Base-by-base conservation (phyloP, 345 rosid genomes). In the Linum trigynum region DNA sequence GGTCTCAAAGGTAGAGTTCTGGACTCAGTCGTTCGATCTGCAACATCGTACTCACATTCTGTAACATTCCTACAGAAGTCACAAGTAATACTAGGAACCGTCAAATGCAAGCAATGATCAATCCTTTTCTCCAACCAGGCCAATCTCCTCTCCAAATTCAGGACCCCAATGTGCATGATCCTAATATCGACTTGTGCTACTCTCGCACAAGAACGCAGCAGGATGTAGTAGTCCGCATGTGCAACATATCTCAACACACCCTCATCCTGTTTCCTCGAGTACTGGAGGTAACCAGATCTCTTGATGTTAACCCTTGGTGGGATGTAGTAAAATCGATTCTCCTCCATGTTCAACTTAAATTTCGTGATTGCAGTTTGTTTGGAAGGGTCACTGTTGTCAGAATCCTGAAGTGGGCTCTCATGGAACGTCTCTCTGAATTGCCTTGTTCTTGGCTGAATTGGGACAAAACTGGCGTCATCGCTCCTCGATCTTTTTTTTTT, bases 201-300 rank as follows among this genome's bases (percentile, higher is more conserved):
- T 63, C 61, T 71, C n/a, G 90, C 94, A 66, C 91, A 90, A 58
- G 81, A 80, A n/a, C 84, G 82, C 63, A 87, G 85, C 57, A 88
- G 68, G 56, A 90, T 83, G 77, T 86, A 90, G 69, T 92, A 88
- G 78, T 90, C 97, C 3, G 91, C 94, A 67, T 88, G 97, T 10
- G 90, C 90, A 9, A 69, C 83, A 3, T 83, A 86, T 38, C 78
- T 71, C 45, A 79, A 63, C 15, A 72, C 72, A 50, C 92, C 95
- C 38, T 81, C 80, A 35, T 83, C 85, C 64, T 56, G 77, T 71
- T 79, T 92, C 81, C 91, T 82, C 23, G 38, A 76, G 32, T 85
- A 84, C 14, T 83, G 92, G 67, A 87, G 85, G 72, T 86, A 87
- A 55, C 80, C 86, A 12, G 69, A 61, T 75, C 85, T 81, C 78